Conservation (phyloP, 2,329 filamentous ascomycete species). For the Exserohilum turcica region DNA sequence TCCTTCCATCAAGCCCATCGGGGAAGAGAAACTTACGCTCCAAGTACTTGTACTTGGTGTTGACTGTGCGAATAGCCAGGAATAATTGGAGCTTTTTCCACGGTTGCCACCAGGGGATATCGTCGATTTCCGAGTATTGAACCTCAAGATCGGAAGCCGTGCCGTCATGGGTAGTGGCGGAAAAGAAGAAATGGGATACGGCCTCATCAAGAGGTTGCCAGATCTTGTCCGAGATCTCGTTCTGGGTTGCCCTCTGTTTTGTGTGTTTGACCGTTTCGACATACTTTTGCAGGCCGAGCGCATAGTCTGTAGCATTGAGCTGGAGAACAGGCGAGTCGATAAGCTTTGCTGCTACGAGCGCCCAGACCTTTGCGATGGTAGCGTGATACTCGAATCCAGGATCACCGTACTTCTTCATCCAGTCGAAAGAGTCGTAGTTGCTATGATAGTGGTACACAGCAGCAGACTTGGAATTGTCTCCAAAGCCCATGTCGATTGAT, state of each 20-base stretch:
- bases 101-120: conserved; percentile 79
- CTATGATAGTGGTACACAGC: conserved; percentile 77
- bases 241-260: conserved; percentile 24
- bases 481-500: conserved; percentile 55
- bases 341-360: conserved; percentile 53
- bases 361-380: conserved; percentile 54
- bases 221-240: conserved; percentile 35
- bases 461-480: conserved; percentile 46
- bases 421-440: conserved; percentile 83
- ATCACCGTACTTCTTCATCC: conserved; percentile 83
- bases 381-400: conserved; percentile 63
- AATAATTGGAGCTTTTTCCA: conserved; percentile 69
- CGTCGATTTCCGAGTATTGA: conserved; percentile 53
- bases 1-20: conserved; percentile 75
- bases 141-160: conserved; percentile 53
- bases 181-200: conserved; percentile 56
- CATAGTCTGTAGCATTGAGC: conserved; percentile 56
- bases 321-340: conserved; percentile 55
- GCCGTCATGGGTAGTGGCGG: conserved; percentile 58
- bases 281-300: conserved; percentile 49
- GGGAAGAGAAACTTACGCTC: conserved; percentile 80
- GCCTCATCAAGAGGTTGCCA: conserved; percentile 57
- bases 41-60: conserved; percentile 81
- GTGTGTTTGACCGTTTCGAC: conserved; percentile 49
- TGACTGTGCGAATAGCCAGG: conserved; percentile 68